Evolutionary conservation across 352 stramenopile genomes (phyloP).

Genomic region (Thraustochytrium striatum): DNA sequence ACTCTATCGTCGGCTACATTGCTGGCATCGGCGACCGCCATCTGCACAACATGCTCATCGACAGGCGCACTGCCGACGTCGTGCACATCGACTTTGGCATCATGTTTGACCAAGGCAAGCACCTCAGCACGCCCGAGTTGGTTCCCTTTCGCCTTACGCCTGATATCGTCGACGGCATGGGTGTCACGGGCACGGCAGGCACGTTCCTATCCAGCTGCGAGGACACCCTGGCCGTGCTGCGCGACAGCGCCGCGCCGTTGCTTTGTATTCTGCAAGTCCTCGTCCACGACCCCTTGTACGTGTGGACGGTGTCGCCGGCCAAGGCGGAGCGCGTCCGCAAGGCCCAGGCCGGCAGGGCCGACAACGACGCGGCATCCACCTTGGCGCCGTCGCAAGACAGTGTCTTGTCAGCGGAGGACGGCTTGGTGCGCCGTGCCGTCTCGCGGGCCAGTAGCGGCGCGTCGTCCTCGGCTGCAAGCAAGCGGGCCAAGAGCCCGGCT

Average conservation of each 20-base stretch:
- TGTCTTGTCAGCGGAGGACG: too few species aligned
- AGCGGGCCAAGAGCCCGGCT: background rate
- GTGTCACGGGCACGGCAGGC: constrained; percentile 88
- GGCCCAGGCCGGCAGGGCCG: too few species aligned
- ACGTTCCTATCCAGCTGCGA: constrained; percentile 90
- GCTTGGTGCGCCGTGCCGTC: too few species aligned
- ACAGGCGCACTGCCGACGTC: constrained; percentile 91
- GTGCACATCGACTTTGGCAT: constrained; percentile 99
- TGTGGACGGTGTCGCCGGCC: constrained; percentile 88
- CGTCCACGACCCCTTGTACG: constrained; percentile 97
- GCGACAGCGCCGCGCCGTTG: constrained; percentile 84
- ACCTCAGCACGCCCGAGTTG: constrained; percentile 87
- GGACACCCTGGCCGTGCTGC: constrained; percentile 79
- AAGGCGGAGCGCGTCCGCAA: constrained; percentile 62
- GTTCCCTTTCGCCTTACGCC: constrained; percentile 96
- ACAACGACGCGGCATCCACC: too few species aligned
- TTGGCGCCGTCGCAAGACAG: too few species aligned
- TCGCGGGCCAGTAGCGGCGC: too few species aligned
- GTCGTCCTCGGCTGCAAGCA: background rate
- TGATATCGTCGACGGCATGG: constrained; percentile 99
- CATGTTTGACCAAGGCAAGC: constrained; percentile 95
- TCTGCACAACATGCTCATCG: constrained; percentile 95
- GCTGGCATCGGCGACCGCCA: constrained; percentile 96
- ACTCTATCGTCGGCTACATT: constrained; percentile 91
- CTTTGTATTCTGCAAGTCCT: constrained; percentile 98